Base-by-base conservation (phyloP, 305 asterid genomes). In the Fraxinus sp. region DNA sequence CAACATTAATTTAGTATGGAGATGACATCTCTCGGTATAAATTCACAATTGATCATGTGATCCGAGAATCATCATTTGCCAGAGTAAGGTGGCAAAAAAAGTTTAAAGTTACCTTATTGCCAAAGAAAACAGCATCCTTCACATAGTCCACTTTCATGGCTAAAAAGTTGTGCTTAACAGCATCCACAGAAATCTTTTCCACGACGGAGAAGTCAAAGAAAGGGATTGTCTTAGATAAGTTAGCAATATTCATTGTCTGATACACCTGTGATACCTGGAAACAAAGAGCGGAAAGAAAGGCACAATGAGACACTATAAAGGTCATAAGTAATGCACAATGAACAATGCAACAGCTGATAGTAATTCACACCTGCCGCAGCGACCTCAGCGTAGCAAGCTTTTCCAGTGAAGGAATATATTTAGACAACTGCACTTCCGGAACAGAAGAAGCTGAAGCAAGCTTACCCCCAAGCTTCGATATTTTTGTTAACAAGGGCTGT, bases 401-500 rank as follows among this genome's bases (percentile, higher is more conserved):
- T 89, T 94, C 98, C 78, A 95, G 83, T 1, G 95, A 87, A 85
- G 92, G 92, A 82, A 91, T 88, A 85, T 94, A 95, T 84, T 89
- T 94, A 57, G 95, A 91, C 81, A 95, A 79, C 81, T 92, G 97
- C 70, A 93, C 86, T 81, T 93, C 98, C 70, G 97, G 97, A 85
- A 95, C 97, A 59, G 97, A 88, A 80, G 98, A 85, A 83, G 93
- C 97, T 76, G 97, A 90, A 74, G 97, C 91, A 80, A 94, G 90
- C 86, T 92, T 94, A 77, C 98, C 99, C 33, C 98, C 99, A 81
- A 95, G 88, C 91, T 93, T 95, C 13, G 97, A 92, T 70, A 95
- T 86, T 87, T 94, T 95, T 74, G 85, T 76, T 74, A 94, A 81
- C 84, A 93, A 32, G 18, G 98, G 93, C 81, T 93, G 93, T 8